These are phyloP conservation scores for Suillus alpinus DNA, from an alignment of 768 basidiomycete species.

Conservation along the genomic window DNA sequence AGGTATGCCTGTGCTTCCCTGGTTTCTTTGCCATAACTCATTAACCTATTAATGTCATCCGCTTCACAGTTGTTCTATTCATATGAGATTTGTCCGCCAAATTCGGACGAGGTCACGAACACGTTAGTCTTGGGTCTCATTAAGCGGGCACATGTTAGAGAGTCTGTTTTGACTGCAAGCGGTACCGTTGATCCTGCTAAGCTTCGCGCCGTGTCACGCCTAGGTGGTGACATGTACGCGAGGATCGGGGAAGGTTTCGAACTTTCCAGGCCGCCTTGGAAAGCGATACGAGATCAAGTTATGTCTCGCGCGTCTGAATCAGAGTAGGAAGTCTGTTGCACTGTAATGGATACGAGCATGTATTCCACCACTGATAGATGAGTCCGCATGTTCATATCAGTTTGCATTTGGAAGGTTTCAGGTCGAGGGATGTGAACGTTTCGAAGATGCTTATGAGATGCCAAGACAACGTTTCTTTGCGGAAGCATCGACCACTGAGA, in stretches of 20 bases:
- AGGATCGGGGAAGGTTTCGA: slow-evolving; percentile 46
- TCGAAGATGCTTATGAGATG: slow-evolving; percentile 2
- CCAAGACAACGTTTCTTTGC: not conserved
- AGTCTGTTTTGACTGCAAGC: slow-evolving; percentile 45
- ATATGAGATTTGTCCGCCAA: slow-evolving; percentile 44
- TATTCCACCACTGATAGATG: not conserved
- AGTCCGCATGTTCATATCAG: not conserved
- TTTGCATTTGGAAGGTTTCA: slow-evolving; percentile 4
- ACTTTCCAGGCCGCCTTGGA: slow-evolving; percentile 41
- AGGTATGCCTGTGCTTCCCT: slow-evolving; percentile 38
- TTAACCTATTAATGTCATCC: slow-evolving; percentile 17
- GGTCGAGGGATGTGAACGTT: not conserved
- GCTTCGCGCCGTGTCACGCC: slow-evolving; percentile 47
- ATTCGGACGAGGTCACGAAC: slow-evolving; percentile 35
- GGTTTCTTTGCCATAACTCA: slow-evolving; percentile 11
- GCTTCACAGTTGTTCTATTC: slow-evolving; percentile 44
- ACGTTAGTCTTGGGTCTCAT: slow-evolving; percentile 54
- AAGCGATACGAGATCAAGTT: slow-evolving; percentile 15
- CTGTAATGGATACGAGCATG: not conserved
- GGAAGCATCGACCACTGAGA: not conserved
- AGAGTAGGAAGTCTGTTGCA: not conserved
- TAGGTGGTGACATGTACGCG: slow-evolving; percentile 56
- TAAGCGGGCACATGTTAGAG: slow-evolving; percentile 50
- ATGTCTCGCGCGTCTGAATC: not conserved
- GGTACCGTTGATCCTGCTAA: slow-evolving; percentile 44